Conservation (phyloP, 1,139 yeast genomes). For the Geotrichum fermentans region DNA sequence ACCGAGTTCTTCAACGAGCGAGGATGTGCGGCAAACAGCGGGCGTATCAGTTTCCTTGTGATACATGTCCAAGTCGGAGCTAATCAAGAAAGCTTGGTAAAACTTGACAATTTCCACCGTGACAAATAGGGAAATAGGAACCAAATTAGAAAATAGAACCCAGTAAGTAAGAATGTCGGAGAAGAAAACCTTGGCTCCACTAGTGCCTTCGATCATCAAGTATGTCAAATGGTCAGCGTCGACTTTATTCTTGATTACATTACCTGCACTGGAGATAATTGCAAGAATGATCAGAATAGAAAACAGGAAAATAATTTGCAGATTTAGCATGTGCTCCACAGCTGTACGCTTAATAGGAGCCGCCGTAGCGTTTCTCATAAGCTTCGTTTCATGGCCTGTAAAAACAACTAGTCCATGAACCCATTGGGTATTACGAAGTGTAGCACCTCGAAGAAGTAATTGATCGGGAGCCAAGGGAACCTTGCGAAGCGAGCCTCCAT, state of each 20-base stretch:
- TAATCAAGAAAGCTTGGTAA: constrained; percentile 90
- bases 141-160: constrained; percentile 92
- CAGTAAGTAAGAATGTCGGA: constrained; percentile 86
- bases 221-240: constrained; percentile 55
- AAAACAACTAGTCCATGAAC: constrained; percentile 88
- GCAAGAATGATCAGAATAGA: constrained; percentile 70
- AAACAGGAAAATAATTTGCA: constrained; percentile 85
- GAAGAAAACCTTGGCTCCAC: constrained; percentile 67
- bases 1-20: constrained; percentile 92
- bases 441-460: constrained; percentile 88
- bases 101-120: constrained; percentile 94
- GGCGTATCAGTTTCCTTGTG: constrained; percentile 86
- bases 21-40: constrained; percentile 89
- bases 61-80: constrained; percentile 91
- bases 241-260: constrained; percentile 65
- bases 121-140: constrained; percentile 83
- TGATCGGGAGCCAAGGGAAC: constrained; percentile 87
- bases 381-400: constrained; percentile 96
- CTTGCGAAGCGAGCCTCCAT: constrained; percentile 40
- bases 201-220: constrained; percentile 64
- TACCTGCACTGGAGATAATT: constrained; percentile 79
- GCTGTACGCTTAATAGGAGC: constrained; percentile 96
- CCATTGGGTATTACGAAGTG: constrained; percentile 92
- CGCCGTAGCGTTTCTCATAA: constrained; percentile 98
- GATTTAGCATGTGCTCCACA: constrained; percentile 89